Base-by-base conservation (phyloP, 805 yeast genomes). In the Candida orba region DNA sequence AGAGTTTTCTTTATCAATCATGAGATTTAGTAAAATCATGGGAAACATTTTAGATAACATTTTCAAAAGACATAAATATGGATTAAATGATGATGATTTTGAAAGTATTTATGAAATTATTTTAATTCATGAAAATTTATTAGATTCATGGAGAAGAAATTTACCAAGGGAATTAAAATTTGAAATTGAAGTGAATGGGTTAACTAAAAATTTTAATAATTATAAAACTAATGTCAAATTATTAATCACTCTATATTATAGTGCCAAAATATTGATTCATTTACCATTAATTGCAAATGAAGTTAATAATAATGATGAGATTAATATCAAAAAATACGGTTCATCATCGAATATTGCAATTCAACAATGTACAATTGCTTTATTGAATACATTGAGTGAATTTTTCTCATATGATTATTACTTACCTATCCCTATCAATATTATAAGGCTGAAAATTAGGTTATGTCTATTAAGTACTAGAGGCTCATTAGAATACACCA, bases 141-240 rank as follows among this genome's bases (percentile, higher is more conserved):
- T 89, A 38, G 95, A 88, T 52, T 66, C 75, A 39, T 89, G 96
- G 96, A 69, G 86, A 52, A 66, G 80, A 18, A 84, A 82, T 34
- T 65, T 89, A 34, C 87, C 95, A 2, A 34, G 61, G 0, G 71
- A 72, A 34, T 65, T 85, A 46, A 72, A 70, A 44, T 84, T 87
- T 52, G 83, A 82, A 33, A 63, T 82, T 27, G 86, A 81, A 48
- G 73, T 72, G 15, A 76, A 75, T 53, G 83, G 84, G 2, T 64
- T 71, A 23, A 59, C 74, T 14, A 59, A 62, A 34, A 64, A 60
- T 24, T 59, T 57, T 32, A 60, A 60, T 22, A 55, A 53, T 17
- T 51, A 54, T 10, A 63, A 64, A 42, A 23, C 43, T 17, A 73
- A 72, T 41, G 71, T 73, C 36, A 80, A 75, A 44, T 58, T 78